Evolutionary conservation across 176 grass and related monocot species (phyloP), one percentile per base, ranked within the genome.

Genomic region (Aegilops longissima): DNA sequence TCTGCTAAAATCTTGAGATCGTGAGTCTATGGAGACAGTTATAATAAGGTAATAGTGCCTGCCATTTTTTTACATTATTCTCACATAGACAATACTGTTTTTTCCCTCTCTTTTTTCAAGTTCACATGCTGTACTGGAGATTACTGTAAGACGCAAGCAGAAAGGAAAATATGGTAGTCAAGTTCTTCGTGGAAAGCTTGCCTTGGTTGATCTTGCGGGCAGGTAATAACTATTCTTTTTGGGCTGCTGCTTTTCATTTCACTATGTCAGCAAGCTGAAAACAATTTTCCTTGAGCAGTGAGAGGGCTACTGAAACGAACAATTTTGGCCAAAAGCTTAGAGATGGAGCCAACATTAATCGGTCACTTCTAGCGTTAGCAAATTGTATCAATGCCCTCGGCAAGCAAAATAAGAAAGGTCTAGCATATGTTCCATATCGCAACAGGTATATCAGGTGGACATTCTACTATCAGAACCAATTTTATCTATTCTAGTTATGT

Each of bases 311-410:
- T 70, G 97, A 99, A 86, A 99, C 97, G 45, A 94, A 96, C 85
- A 99, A 90, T 62, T 88, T 45, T n/a, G 97, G 97, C 27, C 94
- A 99, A 88, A 99, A 99, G 83, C 84, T 99, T 71, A 96, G 97
- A 92, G 97, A 99, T 74, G 97, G 97, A 78, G 97, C 97, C 6
- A 99, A 99, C 80, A 99, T 99, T 70, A 99, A 99, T 40, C 81
- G 82, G 17, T 99, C 97, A 77, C 92, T 99, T 77, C 94, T 99
- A 83, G 97, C 94, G 30, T 88, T 99, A 74, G 97, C 97, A 85
- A 99, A 96, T 83, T 99, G 97, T 80, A 99, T 99, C 74, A 99
- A 99, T 90, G 94, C 97, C 70, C 97, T 99, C 54, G 97, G 97
- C 58, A 99, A 99, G 88, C 93, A 96, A 78, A 95, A 99, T 36